Percentiles rank a stretch among this genome's conserved stretches.
Evolutionary conservation across 495 filamentous ascomycete species (phyloP).

Genomic region (Tuber borchii): DNA sequence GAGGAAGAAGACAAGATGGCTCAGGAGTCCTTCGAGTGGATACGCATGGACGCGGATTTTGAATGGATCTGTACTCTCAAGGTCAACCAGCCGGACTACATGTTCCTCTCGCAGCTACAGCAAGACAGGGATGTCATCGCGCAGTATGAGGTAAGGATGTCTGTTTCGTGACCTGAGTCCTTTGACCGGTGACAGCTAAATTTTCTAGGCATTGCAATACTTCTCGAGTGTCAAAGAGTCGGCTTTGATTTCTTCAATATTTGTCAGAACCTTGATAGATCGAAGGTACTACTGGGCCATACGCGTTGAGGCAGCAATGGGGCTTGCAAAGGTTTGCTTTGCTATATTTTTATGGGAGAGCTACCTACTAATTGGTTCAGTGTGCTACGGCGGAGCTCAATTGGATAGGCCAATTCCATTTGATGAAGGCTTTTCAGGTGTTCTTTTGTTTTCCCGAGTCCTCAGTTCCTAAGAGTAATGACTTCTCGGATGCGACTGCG

Average conservation of each 20-base stretch:
- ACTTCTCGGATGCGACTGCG: constrained; percentile 74
- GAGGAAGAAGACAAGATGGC: constrained; percentile 86
- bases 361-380: constrained; percentile 24
- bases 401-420: constrained; percentile 76
- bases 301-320: constrained; percentile 68
- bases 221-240: constrained; percentile 39
- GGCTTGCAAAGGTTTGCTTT: constrained; percentile 51
- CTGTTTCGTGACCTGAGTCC: constrained; percentile 2
- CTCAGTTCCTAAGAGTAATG: constrained; percentile 72
- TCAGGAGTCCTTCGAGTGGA: constrained; percentile 96
- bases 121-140: constrained; percentile 96
- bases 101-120: constrained; percentile 95
- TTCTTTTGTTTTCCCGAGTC: constrained; percentile 75
- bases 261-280: constrained; percentile 84
- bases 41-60: constrained; percentile 94
- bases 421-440: constrained; percentile 75
- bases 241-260: constrained; percentile 70
- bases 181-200: constrained; percentile 4
- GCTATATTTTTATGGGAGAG: background rate
- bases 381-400: constrained; percentile 62
- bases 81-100: constrained; percentile 79
- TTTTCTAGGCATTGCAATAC: constrained; percentile 35
- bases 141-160: constrained; percentile 65
- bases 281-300: constrained; percentile 88
- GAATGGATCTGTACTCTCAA: constrained; percentile 87